phyloP scores from a whole-genome alignment of 2,329 filamentous ascomycete species.

The Trichoderma hamatum region DNA sequence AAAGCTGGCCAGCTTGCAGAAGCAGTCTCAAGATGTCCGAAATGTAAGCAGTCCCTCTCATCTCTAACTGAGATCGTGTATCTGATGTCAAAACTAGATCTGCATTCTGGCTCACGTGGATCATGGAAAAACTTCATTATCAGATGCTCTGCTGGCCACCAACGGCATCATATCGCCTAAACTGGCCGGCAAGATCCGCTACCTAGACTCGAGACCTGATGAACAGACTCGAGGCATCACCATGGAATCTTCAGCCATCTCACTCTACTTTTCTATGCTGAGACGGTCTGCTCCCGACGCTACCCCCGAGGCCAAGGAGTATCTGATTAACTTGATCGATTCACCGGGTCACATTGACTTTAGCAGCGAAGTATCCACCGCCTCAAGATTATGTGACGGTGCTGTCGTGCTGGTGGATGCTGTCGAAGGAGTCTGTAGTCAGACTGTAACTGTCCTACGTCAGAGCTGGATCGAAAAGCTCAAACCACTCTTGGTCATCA shows the following conservation, averaged over 20 bases:
- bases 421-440: slow-evolving; percentile 96
- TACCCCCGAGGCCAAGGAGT: slow-evolving; percentile 76
- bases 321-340: slow-evolving; percentile 96
- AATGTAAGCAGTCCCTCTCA: slow-evolving; percentile 66
- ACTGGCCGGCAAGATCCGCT: slow-evolving; percentile 95
- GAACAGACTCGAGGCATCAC: slow-evolving; percentile 96
- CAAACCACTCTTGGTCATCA: slow-evolving; percentile 92
- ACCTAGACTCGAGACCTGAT: slow-evolving; percentile 93
- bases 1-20: slow-evolving; percentile 87
- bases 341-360: slow-evolving; percentile 99
- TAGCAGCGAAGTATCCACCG: slow-evolving; percentile 95
- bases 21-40: slow-evolving; percentile 83
- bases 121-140: slow-evolving; percentile 97
- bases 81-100: slow-evolving; percentile 58
- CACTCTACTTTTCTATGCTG: slow-evolving; percentile 90
- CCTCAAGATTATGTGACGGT: slow-evolving; percentile 90
- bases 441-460: slow-evolving; percentile 93
- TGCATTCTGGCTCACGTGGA: slow-evolving; percentile 97
- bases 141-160: slow-evolving; percentile 92
- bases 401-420: slow-evolving; percentile 94
- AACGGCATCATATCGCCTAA: slow-evolving; percentile 99
- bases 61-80: background rate
- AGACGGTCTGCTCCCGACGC: slow-evolving; percentile 71
- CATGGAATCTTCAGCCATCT: slow-evolving; percentile 99
- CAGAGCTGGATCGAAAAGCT: slow-evolving; percentile 96